Conservation (phyloP, 306 rosid species). For the Rubus idaeus region DNA sequence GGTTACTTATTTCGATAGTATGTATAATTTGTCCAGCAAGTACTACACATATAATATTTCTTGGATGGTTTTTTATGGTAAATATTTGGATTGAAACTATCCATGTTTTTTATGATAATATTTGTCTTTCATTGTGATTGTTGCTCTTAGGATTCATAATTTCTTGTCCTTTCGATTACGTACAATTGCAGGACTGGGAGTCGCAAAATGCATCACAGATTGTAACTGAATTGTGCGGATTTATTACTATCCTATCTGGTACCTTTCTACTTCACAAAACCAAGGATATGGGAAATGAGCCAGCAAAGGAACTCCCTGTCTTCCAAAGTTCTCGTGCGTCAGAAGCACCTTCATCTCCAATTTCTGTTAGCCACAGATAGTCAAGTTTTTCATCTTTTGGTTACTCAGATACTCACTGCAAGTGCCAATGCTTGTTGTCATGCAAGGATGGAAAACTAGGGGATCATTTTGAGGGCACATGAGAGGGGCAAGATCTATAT, state of each 20-base stretch:
- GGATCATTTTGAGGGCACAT: neutral
- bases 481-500: neutral
- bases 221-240: constrained; percentile 75
- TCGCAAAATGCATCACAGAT: constrained; percentile 66
- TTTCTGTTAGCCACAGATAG: constrained; percentile 5
- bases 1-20: no score
- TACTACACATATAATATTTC: no score
- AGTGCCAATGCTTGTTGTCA: neutral
- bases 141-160: neutral
- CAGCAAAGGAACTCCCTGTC: constrained; percentile 32
- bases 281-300: constrained; percentile 65
- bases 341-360: neutral
- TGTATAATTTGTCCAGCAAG: no score
- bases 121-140: neutral
- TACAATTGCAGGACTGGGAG: constrained; percentile 67
- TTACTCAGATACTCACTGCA: neutral
- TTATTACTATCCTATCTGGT: constrained; percentile 81
- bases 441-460: neutral
- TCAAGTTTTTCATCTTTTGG: neutral
- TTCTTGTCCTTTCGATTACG: neutral
- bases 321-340: constrained; percentile 24
- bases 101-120: neutral
- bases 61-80: no score
- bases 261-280: constrained; percentile 92
- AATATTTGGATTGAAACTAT: neutral